Evolutionary conservation across 495 filamentous ascomycete genomes (phyloP), one percentile per base, ranked within the genome.

Genomic region (Thozetella sp.): DNA sequence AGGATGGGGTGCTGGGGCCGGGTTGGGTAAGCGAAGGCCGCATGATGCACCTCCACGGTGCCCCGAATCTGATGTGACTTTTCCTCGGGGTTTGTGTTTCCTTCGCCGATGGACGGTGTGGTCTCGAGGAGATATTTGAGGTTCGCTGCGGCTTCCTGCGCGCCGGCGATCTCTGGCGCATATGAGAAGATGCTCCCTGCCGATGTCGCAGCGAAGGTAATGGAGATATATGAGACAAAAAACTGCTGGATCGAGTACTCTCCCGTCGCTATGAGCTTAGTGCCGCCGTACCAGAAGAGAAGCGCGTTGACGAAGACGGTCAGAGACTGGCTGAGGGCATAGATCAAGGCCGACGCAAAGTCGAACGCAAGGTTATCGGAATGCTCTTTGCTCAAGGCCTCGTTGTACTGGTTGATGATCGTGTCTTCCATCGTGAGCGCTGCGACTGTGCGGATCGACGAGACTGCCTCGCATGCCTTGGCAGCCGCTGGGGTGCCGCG

Each of bases 241-340:
- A 95, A 95, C 54, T 88, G 85, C 67, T 89, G 86, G 56, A 90
- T 79, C 25, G 76, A 63, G 59, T 89, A 90, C 65, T 96, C 88
- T 25, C 67, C 59, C 22, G 79, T 79, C 1, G 81, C 84, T 43
- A 96, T 88, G 19, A 93, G 81, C n/a, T 34, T 26, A 11, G 81
- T 88, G n/a, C 91, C 92, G 48, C 92, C 92, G 61, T 94, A 97
- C 92, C 92, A 97, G 76, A 97, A 97, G 6, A 88, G 91, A 25
- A 97, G 85, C 2, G 92, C 92, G 56, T 91, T 85, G 63, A 89
- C 90, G 55, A 92, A 79, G 78, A 96, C 92, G 63, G 88, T 82
- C 43, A 93, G 73, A 11, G 85, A 86, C 69, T 96, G 92, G 9
- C 89, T 88, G n/a, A 83, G 74, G 2, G 92, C 91, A 62, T 94